Evolutionary conservation across 108 stramenopile species (phyloP), one percentile per base, ranked within the genome.

Genomic region (Licmophora abbreviata): DNA sequence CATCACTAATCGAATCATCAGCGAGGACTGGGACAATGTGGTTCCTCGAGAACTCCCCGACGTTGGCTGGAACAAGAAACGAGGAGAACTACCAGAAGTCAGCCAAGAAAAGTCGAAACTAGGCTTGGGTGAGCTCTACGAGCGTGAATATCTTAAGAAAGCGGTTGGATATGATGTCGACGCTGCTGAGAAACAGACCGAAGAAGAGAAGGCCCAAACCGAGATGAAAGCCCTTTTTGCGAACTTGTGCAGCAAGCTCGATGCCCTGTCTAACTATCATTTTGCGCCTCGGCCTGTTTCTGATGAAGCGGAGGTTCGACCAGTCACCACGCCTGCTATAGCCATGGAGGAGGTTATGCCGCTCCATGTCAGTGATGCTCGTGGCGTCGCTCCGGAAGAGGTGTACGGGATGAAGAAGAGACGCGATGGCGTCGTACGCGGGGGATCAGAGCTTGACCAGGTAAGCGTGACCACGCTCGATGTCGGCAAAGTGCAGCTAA

Each of bases 261-360:
- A 99, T 68, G 90, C 95, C 3, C 54, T 99, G 57, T 96, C 93
- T 9, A 96, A 97, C 63, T 99, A 96, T 76, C 93, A 99, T 74
- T 99, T 95, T 63, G 88, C 89, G 6, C 97, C 97, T 2, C 74
- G 94, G 32, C 90, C 95, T 4, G 69, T 91, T 51, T 76, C 83
- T 3, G 85, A 92, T 9, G 95, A 95, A 61, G 90, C 89, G 4
- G 92, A 88, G 48, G 83, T 93, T 5, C 52, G 72, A 32, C 46
- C 79, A n/a, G 58, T 69, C 30, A 69, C 70, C 24, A 74, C 79
- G 0, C 91, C 92, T 14, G 94, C 97, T 5, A 96, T 98, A 55
- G 94, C 94, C 5, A 95, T 98, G 95, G 97, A 98, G 56, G 97
- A 98, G 63, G 95, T 92, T 1, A 35, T 96, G 58, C 97, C 97